These are phyloP conservation scores for Fusarium chuoi DNA, from an alignment of 2,329 filamentous ascomycete species.

Conservation along the genomic window DNA sequence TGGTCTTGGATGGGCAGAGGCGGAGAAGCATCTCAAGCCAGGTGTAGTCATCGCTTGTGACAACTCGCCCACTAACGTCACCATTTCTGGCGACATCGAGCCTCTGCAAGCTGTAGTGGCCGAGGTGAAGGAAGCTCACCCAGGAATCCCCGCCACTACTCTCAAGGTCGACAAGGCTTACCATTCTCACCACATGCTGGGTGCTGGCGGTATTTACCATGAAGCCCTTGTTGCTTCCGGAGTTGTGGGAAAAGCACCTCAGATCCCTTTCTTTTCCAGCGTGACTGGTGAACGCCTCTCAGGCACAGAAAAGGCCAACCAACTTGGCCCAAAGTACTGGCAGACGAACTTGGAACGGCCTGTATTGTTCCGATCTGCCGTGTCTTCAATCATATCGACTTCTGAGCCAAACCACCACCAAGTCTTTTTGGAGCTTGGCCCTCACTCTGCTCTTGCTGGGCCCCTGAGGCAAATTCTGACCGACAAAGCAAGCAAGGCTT, in stretches of 20 bases:
- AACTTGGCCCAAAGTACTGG: slow-evolving; percentile 41
- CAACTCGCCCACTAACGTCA: slow-evolving; percentile 51
- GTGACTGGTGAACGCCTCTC: not conserved
- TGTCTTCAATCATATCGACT: not conserved
- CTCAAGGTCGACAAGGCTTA: slow-evolving; percentile 55
- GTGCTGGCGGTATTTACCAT: not conserved
- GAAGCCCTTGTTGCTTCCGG: not conserved
- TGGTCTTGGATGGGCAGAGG: slow-evolving; percentile 48
- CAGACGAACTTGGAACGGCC: slow-evolving; percentile 45
- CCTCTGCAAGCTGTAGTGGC: slow-evolving; percentile 43
- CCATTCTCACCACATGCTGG: slow-evolving; percentile 53
- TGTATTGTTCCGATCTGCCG: slow-evolving; percentile 39
- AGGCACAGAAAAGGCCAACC: not conserved
- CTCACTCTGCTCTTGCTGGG: slow-evolving; percentile 41
- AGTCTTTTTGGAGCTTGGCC: slow-evolving; percentile 43
- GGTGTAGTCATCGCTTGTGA: slow-evolving; percentile 50
- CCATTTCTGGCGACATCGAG: slow-evolving; percentile 47
- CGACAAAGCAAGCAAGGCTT: not conserved
- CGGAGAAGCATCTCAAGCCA: slow-evolving; percentile 30
- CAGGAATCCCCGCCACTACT: slow-evolving; percentile 46
- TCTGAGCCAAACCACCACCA: not conserved
- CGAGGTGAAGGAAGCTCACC: slow-evolving; percentile 42
- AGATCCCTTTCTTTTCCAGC: not conserved
- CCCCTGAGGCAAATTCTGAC: slow-evolving; percentile 25
- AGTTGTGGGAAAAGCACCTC: not conserved